Evolutionary conservation across 371 early-diverging fungal genomes (phyloP), one percentile per base, ranked within the genome.

Genomic region (Mortierella sp.): DNA sequence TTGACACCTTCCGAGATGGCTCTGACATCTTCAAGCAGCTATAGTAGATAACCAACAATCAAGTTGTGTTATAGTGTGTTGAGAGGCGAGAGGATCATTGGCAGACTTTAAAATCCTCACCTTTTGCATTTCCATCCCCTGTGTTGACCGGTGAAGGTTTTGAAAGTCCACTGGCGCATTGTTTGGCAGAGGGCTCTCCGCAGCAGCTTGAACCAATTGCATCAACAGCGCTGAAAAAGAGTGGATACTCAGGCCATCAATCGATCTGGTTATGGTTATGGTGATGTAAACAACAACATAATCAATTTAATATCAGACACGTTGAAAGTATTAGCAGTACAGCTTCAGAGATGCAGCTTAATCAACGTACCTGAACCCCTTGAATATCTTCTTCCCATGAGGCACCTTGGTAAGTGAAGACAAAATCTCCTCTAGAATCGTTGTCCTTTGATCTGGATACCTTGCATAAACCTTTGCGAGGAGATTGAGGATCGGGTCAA

Each of bases 371-470:
- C 87, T 84, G 57, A 86, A 91, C 14, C 83, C 82, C 58, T 85
- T 82, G 48, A 65, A 42, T 13, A 59, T 72, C 18, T 81, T 80
- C 68, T 86, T 87, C 50, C 86, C 82, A 7, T 81, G 72, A 0
- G 88, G 86, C 16, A 89, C 52, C 49, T 89, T 87, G 42, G 91
- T 86, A 12, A 95, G 66, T 38, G 89, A 87, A 0, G 89, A 87
- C 23, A 94, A 79, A 21, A 94, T 87, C 61, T 96, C 96, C 49
- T 94, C 95, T 24, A 96, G 79, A 18, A 96, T 92, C 88, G 93
- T 91, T 18, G 78, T 66, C 24, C 95, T 83, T 56, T 95, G 94
- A 1, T 78, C 81, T 0, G 87, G 80, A 27, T 91, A 82, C 41
- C 76, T 73, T 24, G 87, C 84, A 70, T 93, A 95, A 12, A 96